Evolutionary conservation across 805 yeast genomes (phyloP).

Genomic region (Metschnikowia continentalis): DNA sequence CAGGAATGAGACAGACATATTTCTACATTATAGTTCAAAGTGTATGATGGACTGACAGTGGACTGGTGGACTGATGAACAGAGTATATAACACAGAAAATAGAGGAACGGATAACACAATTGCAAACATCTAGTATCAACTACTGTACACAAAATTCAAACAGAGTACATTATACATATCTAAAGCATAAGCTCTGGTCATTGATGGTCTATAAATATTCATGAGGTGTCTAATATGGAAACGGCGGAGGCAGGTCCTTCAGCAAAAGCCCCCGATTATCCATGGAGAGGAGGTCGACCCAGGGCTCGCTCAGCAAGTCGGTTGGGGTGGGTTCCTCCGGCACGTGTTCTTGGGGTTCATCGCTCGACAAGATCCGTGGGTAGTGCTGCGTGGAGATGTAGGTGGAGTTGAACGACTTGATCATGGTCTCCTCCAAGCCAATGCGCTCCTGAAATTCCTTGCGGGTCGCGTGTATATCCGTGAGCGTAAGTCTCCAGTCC

Average conservation of each 20-base stretch:
- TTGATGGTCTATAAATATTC: neutral
- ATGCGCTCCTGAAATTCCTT: constrained; percentile 19
- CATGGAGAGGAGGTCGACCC: constrained; percentile 12
- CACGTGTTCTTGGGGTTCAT: neutral
- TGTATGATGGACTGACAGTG: too few species aligned
- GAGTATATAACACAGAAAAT: too few species aligned
- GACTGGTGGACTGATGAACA: too few species aligned
- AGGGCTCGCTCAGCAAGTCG: neutral
- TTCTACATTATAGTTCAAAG: too few species aligned
- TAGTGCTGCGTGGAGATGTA: constrained; percentile 12
- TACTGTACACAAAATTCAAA: too few species aligned
- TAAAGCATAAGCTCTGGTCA: neutral
- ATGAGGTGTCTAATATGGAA: neutral
- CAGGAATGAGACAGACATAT: too few species aligned
- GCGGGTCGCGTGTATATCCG: constrained; percentile 23
- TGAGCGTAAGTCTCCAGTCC: constrained; percentile 27
- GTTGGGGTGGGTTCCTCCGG: neutral
- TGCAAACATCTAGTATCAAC: too few species aligned
- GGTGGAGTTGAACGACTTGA: constrained; percentile 14
- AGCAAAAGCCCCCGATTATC: constrained; percentile 11
- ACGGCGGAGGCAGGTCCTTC: constrained; percentile 10
- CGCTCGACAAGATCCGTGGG: constrained; percentile 6
- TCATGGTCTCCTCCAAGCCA: constrained; percentile 25
- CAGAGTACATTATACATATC: too few species aligned
- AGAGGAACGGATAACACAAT: too few species aligned